A percentile compares a stretch with the other conserved stretches of the same genome.
Conservation (phyloP, 208 protist species). For the Herpetomonas samuelpessoai region DNA sequence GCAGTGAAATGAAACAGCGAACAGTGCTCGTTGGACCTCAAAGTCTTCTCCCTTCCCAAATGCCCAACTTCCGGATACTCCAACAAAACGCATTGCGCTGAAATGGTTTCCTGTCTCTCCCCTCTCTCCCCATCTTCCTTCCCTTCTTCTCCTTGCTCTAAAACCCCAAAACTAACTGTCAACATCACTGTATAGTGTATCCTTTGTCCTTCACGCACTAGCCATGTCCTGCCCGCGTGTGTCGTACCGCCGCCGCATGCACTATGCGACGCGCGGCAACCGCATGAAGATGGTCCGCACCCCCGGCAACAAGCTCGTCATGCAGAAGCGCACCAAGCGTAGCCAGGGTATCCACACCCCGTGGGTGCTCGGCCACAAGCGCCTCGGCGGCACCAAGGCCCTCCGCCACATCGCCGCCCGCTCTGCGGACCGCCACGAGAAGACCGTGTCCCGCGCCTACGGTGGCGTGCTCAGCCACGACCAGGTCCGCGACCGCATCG, state of each 20-base stretch:
- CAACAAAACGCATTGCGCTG: no score
- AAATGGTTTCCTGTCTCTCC: no score
- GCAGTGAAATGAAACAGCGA: no score
- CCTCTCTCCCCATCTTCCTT: no score
- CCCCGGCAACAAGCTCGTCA: slow-evolving; percentile 91
- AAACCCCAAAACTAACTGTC: no score
- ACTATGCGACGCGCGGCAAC: slow-evolving; percentile 77
- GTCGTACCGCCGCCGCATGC: slow-evolving; percentile 75
- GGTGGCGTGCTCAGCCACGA: slow-evolving; percentile 95
- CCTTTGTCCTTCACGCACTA: background rate
- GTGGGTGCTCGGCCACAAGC: slow-evolving; percentile 92
- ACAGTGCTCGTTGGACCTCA: no score
- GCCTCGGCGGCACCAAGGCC: slow-evolving; percentile 89
- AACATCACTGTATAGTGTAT: no score
- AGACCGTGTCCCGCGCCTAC: slow-evolving; percentile 97
- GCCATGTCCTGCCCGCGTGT: slow-evolving; percentile 68
- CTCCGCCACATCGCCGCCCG: slow-evolving; percentile 90
- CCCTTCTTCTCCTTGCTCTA: no score
- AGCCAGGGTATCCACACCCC: slow-evolving; percentile 91
- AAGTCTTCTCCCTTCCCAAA: no score
- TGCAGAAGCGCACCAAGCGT: slow-evolving; percentile 96
- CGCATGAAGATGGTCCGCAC: slow-evolving; percentile 84
- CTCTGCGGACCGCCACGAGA: slow-evolving; percentile 86
- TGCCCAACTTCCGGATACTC: no score
- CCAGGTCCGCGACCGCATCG: slow-evolving; percentile 95